Evolutionary conservation across 2,329 filamentous ascomycete species (phyloP), one percentile per base, ranked within the genome.

Genomic region (Daldinia eschscholtzii): DNA sequence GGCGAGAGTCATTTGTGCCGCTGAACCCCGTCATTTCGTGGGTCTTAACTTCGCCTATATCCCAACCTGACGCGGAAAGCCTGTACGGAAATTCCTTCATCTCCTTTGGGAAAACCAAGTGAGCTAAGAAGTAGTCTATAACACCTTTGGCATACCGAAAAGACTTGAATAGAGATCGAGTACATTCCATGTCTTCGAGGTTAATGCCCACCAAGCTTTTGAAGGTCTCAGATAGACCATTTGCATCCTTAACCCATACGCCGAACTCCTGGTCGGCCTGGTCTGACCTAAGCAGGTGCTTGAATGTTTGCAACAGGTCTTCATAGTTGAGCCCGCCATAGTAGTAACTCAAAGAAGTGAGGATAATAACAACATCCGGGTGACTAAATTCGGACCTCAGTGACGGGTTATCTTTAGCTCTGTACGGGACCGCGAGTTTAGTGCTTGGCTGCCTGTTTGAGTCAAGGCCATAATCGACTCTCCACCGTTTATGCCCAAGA

Each of bases 11-110:
- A 26, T 89, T 90, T 0, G 91, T 93, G 0, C 91, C 91, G 61
- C 89, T 92, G 73, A 93, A 93, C 0, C 91, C 91, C 0, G 88
- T 89, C 0, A 85, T 89, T 0, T 84, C 81, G 20, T 87, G 79
- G 0, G 18, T 5, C 61, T 85, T 89, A 4, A 55, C 55, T 41
- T 80, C 75, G 0, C 81, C 87, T 18, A 93, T 79, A 67, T 93
- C 89, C 91, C 90, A 93, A 0, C 89, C 90, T 0, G 90, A 92
- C 0, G 88, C 84, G 0, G 87, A 88, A 0, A 93, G 78, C 67
- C 92, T 93, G 7, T 83, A 62, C 0, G 86, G 85, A 55, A 92
- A 93, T 65, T 92, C 87, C 23, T 85, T 88, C 67, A 87, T 84
- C 23, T 90, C 85, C 35, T 83, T 87, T 0, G 89, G 83, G 68